Evolutionary conservation across 495 filamentous ascomycete species (phyloP).

Genomic region (Apodospora peruviana): DNA sequence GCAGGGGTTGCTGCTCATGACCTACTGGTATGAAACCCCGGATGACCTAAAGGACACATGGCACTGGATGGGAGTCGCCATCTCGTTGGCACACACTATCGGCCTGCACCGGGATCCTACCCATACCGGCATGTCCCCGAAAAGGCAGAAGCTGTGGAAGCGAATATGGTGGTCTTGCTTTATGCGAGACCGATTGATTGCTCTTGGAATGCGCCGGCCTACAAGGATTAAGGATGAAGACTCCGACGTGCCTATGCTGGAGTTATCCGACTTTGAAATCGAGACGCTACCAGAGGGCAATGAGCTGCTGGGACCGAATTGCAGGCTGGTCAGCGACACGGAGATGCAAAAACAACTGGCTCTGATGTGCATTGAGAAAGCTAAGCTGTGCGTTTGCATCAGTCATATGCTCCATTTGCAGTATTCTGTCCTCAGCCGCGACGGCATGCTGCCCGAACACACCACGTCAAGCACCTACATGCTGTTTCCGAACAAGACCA

Average conservation of each 20-base stretch:
- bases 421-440: slow-evolving; percentile 81
- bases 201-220: slow-evolving; percentile 82
- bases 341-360: slow-evolving; percentile 68
- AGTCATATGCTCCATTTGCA: slow-evolving; percentile 78
- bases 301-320: slow-evolving; percentile 59
- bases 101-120: slow-evolving; percentile 78
- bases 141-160: slow-evolving; percentile 75
- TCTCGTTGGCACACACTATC: slow-evolving; percentile 78
- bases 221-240: slow-evolving; percentile 86
- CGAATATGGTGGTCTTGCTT: slow-evolving; percentile 94
- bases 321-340: slow-evolving; percentile 57
- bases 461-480: slow-evolving; percentile 80
- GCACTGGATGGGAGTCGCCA: slow-evolving; percentile 88
- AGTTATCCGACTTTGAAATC: slow-evolving; percentile 77
- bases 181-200: slow-evolving; percentile 83
- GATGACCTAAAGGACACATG: slow-evolving; percentile 87
- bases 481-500: slow-evolving; percentile 79
- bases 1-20: slow-evolving; percentile 78
- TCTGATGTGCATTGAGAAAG: slow-evolving; percentile 84
- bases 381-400: slow-evolving; percentile 81
- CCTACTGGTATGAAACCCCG: slow-evolving; percentile 86
- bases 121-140: slow-evolving; percentile 59
- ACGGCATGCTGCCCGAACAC: slow-evolving; percentile 62
- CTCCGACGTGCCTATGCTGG: slow-evolving; percentile 84
- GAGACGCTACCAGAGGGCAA: slow-evolving; percentile 57